Conservation (phyloP, 1,284 basidiomycete genomes). For the Hymenochaete sp. region DNA sequence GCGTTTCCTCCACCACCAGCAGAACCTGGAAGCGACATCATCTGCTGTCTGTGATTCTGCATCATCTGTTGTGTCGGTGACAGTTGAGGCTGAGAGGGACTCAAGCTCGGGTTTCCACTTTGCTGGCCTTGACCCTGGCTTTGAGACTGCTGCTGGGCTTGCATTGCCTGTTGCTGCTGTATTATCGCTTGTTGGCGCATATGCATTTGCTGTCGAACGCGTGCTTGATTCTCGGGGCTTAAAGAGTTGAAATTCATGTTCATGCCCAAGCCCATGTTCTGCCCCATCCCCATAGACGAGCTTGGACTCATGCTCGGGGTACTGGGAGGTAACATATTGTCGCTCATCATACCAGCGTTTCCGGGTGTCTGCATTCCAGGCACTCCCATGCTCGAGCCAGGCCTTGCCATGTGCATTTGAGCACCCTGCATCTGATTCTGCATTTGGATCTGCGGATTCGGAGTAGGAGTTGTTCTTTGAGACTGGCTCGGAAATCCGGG, state of each 20-base stretch:
- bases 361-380: neutral
- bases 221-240: neutral
- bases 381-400: slow-evolving; percentile 7
- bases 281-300: neutral
- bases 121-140: slow-evolving; percentile 13
- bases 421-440: too few relatives aligned
- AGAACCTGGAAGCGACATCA: slow-evolving; percentile 35
- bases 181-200: slow-evolving; percentile 26
- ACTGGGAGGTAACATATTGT: neutral
- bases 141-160: slow-evolving; percentile 27
- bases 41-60: slow-evolving; percentile 23
- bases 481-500: slow-evolving; percentile 13
- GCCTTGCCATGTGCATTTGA: slow-evolving; percentile 5
- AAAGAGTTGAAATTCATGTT: neutral
- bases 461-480: neutral
- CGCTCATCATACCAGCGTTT: neutral
- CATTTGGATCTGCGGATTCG: slow-evolving; percentile 27
- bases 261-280: neutral
- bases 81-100: slow-evolving; percentile 21
- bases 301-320: slow-evolving; percentile 3
- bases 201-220: neutral
- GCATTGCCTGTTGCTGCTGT: slow-evolving; percentile 37
- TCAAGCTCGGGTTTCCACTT: slow-evolving; percentile 19
- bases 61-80: slow-evolving; percentile 27
- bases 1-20: slow-evolving; percentile 14